These are phyloP conservation scores for Epichloe gansuensis DNA, from an alignment of 2,329 filamentous ascomycete genomes.

Conservation along the genomic window DNA sequence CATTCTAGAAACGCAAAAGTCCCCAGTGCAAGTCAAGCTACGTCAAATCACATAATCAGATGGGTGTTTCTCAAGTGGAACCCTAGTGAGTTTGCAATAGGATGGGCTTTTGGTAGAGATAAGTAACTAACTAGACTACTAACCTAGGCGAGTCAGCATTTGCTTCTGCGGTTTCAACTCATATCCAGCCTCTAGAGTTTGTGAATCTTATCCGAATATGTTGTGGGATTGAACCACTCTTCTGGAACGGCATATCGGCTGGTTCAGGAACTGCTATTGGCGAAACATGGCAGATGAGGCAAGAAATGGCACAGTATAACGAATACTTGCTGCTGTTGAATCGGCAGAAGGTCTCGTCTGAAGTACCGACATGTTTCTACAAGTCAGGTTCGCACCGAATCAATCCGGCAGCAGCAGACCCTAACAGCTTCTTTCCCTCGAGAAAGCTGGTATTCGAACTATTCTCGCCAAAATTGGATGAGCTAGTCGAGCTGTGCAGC, in stretches of 20 bases:
- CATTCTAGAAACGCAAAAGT: constrained; percentile 52
- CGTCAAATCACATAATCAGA: constrained; percentile 57
- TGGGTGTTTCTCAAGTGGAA: constrained; percentile 80
- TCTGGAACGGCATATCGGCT: constrained; percentile 18
- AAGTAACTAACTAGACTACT: background rate
- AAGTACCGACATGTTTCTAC: constrained; percentile 1
- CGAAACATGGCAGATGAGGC: constrained; percentile 34
- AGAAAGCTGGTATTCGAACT: constrained; percentile 42
- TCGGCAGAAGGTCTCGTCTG: constrained; percentile 5
- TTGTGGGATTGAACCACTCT: constrained; percentile 37
- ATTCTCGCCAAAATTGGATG: constrained; percentile 38
- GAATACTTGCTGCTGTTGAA: constrained; percentile 44
- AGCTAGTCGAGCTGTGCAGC: constrained; percentile 32
- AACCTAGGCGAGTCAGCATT: constrained; percentile 52
- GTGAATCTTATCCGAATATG: constrained; percentile 57
- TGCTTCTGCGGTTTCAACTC: constrained; percentile 49
- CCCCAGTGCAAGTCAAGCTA: constrained; percentile 53
- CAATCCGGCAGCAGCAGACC: constrained; percentile 15
- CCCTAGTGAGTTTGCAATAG: constrained; percentile 45
- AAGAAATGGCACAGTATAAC: constrained; percentile 30
- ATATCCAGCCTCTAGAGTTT: constrained; percentile 52
- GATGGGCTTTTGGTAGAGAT: background rate
- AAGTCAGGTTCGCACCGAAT: constrained; percentile 3
- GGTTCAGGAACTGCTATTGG: constrained; percentile 35
- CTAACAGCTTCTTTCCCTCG: constrained; percentile 25